A percentile compares a stretch with the other conserved stretches of the same genome.
Conservation (phyloP, 1,284 basidiomycete genomes). For the Leccinum pachyderme region DNA sequence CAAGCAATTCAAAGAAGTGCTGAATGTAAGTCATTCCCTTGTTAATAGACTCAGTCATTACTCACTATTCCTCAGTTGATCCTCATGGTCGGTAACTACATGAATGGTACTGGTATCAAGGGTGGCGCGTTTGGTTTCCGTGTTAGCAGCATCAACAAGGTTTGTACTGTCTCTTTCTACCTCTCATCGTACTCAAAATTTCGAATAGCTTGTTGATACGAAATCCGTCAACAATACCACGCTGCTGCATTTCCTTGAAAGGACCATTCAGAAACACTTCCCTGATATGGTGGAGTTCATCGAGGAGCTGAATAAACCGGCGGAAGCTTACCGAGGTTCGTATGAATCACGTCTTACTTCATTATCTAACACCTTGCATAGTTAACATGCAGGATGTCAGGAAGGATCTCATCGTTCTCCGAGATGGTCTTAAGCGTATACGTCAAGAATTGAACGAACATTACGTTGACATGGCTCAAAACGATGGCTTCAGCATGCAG, state of each 20-base stretch:
- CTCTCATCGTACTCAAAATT: conserved; percentile 1
- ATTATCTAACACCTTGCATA: conserved; percentile 29
- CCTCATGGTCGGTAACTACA: conserved; percentile 94
- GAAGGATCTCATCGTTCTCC: conserved; percentile 68
- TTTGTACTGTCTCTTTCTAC: conserved; percentile 24
- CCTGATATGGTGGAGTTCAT: conserved; percentile 86
- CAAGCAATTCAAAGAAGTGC: conserved; percentile 81
- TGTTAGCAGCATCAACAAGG: conserved; percentile 97
- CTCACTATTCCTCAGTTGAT: conserved; percentile 62
- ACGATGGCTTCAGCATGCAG: conserved; percentile 79
- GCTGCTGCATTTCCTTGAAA: conserved; percentile 91
- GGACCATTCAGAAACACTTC: conserved; percentile 87
- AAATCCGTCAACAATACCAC: conserved; percentile 95
- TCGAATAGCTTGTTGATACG: conserved; percentile 87
- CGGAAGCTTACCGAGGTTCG: conserved; percentile 90
- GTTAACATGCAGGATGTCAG: conserved; percentile 78
- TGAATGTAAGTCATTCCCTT: conserved; percentile 55
- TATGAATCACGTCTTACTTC: not conserved
- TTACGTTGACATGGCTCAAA: conserved; percentile 68
- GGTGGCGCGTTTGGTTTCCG: conserved; percentile 98
- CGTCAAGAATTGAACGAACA: conserved; percentile 76
- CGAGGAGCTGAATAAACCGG: conserved; percentile 85
- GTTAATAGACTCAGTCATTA: conserved; percentile 9
- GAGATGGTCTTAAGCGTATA: conserved; percentile 78
- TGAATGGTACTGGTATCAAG: conserved; percentile 96